Evolutionary conservation across 176 grass and related monocot species (phyloP), one percentile per base, ranked within the genome.

Genomic region (Paspalum notatum): DNA sequence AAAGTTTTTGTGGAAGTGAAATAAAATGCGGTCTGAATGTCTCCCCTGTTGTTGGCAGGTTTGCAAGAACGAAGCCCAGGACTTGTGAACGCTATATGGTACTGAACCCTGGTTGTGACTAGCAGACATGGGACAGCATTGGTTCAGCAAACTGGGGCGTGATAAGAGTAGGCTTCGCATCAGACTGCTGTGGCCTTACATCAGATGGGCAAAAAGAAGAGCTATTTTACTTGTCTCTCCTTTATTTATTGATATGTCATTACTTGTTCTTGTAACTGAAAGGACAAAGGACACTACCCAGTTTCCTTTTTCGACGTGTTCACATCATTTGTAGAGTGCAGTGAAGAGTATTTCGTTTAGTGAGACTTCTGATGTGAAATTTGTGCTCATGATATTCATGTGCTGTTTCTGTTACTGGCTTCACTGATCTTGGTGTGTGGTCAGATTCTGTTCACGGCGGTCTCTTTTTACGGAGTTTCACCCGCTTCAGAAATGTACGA

Each of bases 51-150:
- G 21, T 22, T 50, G 68, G 27, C 73, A 82, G 88, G 73, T 68
- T 73, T 66, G 27, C 27, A 82, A 82, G 72, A 82, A 55, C 57
- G 42, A 77, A 81, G 44, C 32, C 21, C 83, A 42, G 57, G 51
- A 4, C 57, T 58, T 39, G 27, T 9, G 41, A 46, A 8, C 61
- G 49, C 12, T 20, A 1, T 12, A 59, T 47, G 12, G 12, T 66
- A 37, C 72, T 76, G 82, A 81, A 85, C 66, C 72, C 50, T 67
- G 78, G 56, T 82, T 77, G 78, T 43, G 78, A 53, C 40, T 72
- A 42, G 62, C 78, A 60, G n/a, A 73, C 59, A 45, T 16, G 60
- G 21, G 42, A 82, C 66, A 37, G 11, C 78, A 72, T 38, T 21
- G 27, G 9, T 20, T 0, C 9, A 50, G 50, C 41, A 22, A 78